A percentile compares a stretch with the other conserved stretches of the same genome.
Evolutionary conservation across 352 stramenopile species (phyloP).

Genomic region (Phytophthora sp.): DNA sequence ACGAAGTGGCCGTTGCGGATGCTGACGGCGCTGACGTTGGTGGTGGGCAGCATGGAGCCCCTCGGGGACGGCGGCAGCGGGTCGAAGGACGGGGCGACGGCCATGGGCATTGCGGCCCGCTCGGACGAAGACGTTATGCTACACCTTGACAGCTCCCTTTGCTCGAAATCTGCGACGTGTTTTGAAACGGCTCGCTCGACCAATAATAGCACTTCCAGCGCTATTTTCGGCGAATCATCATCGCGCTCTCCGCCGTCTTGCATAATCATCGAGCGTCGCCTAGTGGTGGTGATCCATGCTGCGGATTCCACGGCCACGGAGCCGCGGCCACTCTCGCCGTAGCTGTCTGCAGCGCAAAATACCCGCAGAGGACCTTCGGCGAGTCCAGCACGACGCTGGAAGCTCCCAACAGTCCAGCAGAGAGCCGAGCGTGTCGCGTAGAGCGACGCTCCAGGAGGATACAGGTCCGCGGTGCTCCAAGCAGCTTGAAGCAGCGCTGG

Average conservation of each 20-base stretch:
- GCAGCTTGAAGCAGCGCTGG: not conserved
- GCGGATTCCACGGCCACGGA: not conserved
- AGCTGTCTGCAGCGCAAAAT: no score
- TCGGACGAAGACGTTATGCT: slow-evolving; percentile 12
- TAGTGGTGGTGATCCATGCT: not conserved
- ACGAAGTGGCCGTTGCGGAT: slow-evolving; percentile 81
- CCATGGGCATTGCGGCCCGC: not conserved
- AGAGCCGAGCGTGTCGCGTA: not conserved
- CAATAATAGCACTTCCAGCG: not conserved
- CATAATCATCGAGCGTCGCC: slow-evolving; percentile 13
- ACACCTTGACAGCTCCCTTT: not conserved
- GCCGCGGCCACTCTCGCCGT: no score
- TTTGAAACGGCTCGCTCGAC: slow-evolving; percentile 6
- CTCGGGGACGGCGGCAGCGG: slow-evolving; percentile 3
- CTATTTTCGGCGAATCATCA: slow-evolving; percentile 15
- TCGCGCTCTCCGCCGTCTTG: no score
- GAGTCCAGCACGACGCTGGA: not conserved
- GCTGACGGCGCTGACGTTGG: slow-evolving; percentile 20
- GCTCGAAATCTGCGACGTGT: slow-evolving; percentile 19
- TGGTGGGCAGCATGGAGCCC: slow-evolving; percentile 20
- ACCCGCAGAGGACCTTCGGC: no score
- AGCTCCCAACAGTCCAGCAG: not conserved
- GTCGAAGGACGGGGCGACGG: slow-evolving; percentile 17
- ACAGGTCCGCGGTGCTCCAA: not conserved
- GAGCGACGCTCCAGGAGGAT: not conserved